phyloP scores from a whole-genome alignment of 495 filamentous ascomycete genomes.

The Alectoria sarmentosa region DNA sequence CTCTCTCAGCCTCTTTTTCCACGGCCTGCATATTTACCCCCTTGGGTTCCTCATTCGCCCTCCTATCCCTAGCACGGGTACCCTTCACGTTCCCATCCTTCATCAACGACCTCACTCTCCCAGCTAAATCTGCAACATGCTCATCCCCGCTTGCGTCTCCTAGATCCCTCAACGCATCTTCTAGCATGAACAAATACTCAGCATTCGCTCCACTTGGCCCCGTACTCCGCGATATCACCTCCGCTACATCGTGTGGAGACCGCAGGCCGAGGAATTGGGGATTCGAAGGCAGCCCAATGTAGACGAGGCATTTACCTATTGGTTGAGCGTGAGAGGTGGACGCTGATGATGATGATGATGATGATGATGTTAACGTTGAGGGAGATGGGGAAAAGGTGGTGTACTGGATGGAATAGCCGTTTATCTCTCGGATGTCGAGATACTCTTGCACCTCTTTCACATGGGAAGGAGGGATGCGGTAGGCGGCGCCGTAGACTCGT shows the following conservation, averaged over 20 bases:
- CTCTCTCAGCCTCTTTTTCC: slow-evolving; percentile 32
- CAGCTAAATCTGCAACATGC: slow-evolving; percentile 59
- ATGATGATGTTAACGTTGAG: not conserved
- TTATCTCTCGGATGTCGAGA: slow-evolving; percentile 94
- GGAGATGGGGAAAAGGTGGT: slow-evolving; percentile 52
- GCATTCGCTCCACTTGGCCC: slow-evolving; percentile 88
- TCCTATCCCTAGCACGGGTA: slow-evolving; percentile 9
- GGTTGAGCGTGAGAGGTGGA: slow-evolving; percentile 17
- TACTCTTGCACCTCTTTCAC: slow-evolving; percentile 80
- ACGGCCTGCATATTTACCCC: slow-evolving; percentile 26
- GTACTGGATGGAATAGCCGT: slow-evolving; percentile 88
- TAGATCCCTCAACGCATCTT: slow-evolving; percentile 66
- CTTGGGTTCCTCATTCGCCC: not conserved
- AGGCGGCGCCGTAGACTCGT: slow-evolving; percentile 76
- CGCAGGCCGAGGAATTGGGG: slow-evolving; percentile 86
- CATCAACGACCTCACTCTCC: slow-evolving; percentile 39
- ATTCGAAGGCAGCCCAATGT: slow-evolving; percentile 91
- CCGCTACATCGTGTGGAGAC: slow-evolving; percentile 71
- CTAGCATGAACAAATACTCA: slow-evolving; percentile 82
- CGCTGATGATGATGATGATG: not conserved
- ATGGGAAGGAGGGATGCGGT: slow-evolving; percentile 68
- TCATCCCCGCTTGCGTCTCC: slow-evolving; percentile 71
- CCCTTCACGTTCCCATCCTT: slow-evolving; percentile 31
- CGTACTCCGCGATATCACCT: slow-evolving; percentile 66
- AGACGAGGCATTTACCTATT: slow-evolving; percentile 60